A percentile compares a stretch with the other conserved stretches of the same genome.
These are phyloP conservation scores for Lepidium sativum DNA, from an alignment of 345 rosid genomes.

Conservation along the genomic window DNA sequence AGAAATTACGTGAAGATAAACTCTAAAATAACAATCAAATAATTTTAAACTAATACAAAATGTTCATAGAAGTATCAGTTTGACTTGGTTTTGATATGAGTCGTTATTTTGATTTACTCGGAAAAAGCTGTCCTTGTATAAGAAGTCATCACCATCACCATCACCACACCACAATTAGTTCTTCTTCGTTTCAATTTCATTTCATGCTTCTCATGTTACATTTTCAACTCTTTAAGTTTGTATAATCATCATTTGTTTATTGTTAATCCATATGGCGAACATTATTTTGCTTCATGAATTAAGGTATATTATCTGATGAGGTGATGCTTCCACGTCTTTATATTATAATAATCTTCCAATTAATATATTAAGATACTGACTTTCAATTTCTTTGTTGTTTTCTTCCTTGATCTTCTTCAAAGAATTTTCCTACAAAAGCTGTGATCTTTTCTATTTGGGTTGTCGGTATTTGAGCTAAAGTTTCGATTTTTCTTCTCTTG, in stretches of 20 bases:
- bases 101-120: slow-evolving; percentile 4
- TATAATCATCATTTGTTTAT: not conserved
- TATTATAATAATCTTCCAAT: slow-evolving; percentile 4
- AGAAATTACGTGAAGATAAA: not conserved
- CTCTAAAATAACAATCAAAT: not conserved
- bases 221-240: not conserved
- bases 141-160: not conserved
- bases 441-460: slow-evolving; percentile 3
- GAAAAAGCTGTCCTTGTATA: slow-evolving; percentile 2
- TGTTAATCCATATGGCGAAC: slow-evolving; percentile 14
- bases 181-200: not conserved
- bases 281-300: slow-evolving; percentile 4
- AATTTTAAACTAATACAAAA: not conserved
- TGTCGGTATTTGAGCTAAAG: slow-evolving; percentile 7
- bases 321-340: slow-evolving; percentile 33
- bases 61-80: not conserved
- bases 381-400: slow-evolving; percentile 1
- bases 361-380: not conserved
- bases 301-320: slow-evolving; percentile 19
- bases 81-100: slow-evolving; percentile 8
- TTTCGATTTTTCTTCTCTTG: slow-evolving; percentile 8
- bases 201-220: slow-evolving; percentile 25
- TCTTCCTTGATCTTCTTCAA: slow-evolving; percentile 9
- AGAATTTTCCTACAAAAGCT: not conserved
- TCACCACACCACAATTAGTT: not conserved